A percentile compares a stretch with the other conserved stretches of the same genome.
phyloP scores from a whole-genome alignment of 306 rosid genomes.

The Leucaena leucocephala region DNA sequence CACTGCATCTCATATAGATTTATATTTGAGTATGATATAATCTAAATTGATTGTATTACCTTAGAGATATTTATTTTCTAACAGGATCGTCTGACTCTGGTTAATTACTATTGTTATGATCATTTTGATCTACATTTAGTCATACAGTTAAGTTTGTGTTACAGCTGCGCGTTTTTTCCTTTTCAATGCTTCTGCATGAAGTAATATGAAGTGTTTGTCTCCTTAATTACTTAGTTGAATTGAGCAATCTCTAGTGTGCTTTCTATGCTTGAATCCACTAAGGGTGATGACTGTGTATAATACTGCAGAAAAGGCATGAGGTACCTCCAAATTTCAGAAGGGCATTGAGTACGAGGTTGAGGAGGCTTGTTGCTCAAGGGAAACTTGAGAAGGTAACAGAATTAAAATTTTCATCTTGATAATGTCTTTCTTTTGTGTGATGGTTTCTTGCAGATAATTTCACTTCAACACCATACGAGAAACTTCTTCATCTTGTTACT shows the following conservation, averaged over 20 bases:
- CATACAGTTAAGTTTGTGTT: not conserved
- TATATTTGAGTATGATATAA: no score
- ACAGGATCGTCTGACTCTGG: not conserved
- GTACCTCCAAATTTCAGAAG: constrained; percentile 68
- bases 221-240: constrained; percentile 15
- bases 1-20: no score
- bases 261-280: constrained; percentile 33
- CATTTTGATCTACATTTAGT: not conserved
- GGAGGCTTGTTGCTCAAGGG: constrained; percentile 80
- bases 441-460: not conserved
- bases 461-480: not conserved
- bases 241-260: constrained; percentile 28
- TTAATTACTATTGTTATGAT: not conserved
- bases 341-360: constrained; percentile 63
- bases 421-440: not conserved
- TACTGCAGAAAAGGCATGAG: constrained; percentile 77
- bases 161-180: not conserved
- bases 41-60: no score
- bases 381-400: constrained; percentile 75
- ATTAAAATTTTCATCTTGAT: not conserved
- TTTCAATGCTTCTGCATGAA: not conserved
- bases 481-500: not conserved
- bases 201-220: constrained; percentile 15
- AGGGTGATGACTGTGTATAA: constrained; percentile 33
- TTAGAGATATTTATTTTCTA: no score